Percentiles rank a stretch among this genome's conserved stretches.
Conservation (phyloP, 768 basidiomycete species). For the Suillus decipiens region DNA sequence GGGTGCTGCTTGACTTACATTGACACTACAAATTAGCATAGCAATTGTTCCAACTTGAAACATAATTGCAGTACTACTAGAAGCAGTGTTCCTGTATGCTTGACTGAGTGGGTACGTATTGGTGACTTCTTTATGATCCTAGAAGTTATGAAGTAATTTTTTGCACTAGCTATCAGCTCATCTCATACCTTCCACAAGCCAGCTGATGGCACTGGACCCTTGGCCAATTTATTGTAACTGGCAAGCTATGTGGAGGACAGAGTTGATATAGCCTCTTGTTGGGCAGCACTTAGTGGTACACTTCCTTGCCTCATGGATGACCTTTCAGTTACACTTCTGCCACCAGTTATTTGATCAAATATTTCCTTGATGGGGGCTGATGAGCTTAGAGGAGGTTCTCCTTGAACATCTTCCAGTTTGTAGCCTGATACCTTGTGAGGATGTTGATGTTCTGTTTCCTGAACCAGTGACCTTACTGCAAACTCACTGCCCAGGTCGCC, state of each 20-base stretch:
- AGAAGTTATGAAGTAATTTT: neutral
- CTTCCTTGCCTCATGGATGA: neutral
- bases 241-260: neutral
- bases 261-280: neutral
- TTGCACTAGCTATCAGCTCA: neutral
- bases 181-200: constrained; percentile 1
- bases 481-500: too few species aligned
- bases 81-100: neutral
- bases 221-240: constrained; percentile 4
- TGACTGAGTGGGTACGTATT: neutral
- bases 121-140: neutral
- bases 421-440: neutral
- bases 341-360: neutral
- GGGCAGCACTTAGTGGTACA: neutral
- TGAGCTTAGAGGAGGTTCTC: neutral
- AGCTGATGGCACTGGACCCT: neutral
- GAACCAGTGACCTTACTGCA: too few species aligned
- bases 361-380: neutral
- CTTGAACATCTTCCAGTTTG: neutral
- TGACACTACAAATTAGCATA: neutral
- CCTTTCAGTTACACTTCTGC: neutral
- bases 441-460: too few species aligned
- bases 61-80: neutral
- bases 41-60: neutral
- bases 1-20: neutral